Evolutionary conservation across 345 rosid genomes (phyloP), one percentile per base, ranked within the genome.

Genomic region (Rhodamnia argentea): DNA sequence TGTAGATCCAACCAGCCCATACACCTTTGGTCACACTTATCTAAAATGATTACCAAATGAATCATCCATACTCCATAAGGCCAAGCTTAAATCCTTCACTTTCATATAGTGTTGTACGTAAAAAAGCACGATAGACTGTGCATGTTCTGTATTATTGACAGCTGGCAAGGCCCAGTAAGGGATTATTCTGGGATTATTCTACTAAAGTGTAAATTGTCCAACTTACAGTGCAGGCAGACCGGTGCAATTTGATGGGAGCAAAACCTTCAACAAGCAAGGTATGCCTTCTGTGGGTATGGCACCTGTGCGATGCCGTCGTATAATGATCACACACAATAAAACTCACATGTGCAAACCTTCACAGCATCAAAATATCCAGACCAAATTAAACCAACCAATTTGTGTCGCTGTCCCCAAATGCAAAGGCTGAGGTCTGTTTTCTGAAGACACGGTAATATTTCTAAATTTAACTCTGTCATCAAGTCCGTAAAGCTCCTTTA

Each of bases 401-500:
- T 97, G 99, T 59, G 99, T 96, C 29, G 99, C 99, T 42, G 99
- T 96, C 90, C 98, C 97, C 53, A 96, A 95, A 89, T 94, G 94
- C 88, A 97, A 92, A 20, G 99, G 93, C 62, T 89, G 94, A 47
- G 99, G 99, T 91, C 98, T 94, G 82, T 88, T 94, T 88, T 94
- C 94, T 85, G 95, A 94, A 86, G 94, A 88, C 84, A 96, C 93
- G 1, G 94, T 93, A 75, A 94, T 93, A 90, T 93, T 95, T 92
- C 99, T 92, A 87, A 96, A 97, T 87, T 86, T 83, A 92, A 92
- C 91, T 88, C 91, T 93, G 81, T 92, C 92, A 54, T 92, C 95
- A 88, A 97, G 95, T 84, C 99, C 99, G 92, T 95, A 97, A 85
- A 97, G 96, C 84, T 94, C 99, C 92, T 91, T 97, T 76, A 97